Base-by-base conservation (phyloP, 148 eudicot species). In the Dianthus caryophyllus region DNA sequence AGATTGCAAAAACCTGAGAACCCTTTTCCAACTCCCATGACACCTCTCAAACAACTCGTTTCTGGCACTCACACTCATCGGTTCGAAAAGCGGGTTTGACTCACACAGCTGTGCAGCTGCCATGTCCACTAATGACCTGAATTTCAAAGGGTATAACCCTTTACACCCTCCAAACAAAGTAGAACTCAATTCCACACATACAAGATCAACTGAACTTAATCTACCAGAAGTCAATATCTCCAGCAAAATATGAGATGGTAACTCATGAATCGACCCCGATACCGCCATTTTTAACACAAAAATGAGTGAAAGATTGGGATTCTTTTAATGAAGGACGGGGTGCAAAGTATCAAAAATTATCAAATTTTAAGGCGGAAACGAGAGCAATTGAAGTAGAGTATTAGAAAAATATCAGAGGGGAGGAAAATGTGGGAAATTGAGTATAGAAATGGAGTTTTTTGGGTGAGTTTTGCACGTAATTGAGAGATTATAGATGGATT, bases 1-100 rank as follows among this genome's bases (percentile, higher is more conserved):
- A 8, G 90, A 83, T 61, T 90, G 96, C 84, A 90, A 78, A 61
- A 94, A 88, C 84, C 96, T 83, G 79, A 94, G 77, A 44, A 94
- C 79, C 79, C 90, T 73, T 75, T 90, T 94, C 98, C 96, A 94
- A 67, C 82, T 90, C 63, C 77, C 90, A 49, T 39, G 71, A 66
- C 97, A 88, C 33, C 90, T 78, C 64, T 69, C 61, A 24, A 77
- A 80, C 61, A 88, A 74, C 73, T 71, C 84, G 17, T 73, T 75
- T 33, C 63, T 81, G 64, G 83, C 73, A 36, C 74, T 76, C 2
- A 14, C 21, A 44, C 60, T 70, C 75, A 94, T 27, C 8, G 80
- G 67, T 13, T 65, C 68, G 44, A 77, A 94, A 56, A 88, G 59
- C 15, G 88, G 73, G 64, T 87, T 81, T 2, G 78, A 82, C 25